Base-by-base conservation (phyloP, 805 yeast genomes). In the Scheffersomyces spartinae region DNA sequence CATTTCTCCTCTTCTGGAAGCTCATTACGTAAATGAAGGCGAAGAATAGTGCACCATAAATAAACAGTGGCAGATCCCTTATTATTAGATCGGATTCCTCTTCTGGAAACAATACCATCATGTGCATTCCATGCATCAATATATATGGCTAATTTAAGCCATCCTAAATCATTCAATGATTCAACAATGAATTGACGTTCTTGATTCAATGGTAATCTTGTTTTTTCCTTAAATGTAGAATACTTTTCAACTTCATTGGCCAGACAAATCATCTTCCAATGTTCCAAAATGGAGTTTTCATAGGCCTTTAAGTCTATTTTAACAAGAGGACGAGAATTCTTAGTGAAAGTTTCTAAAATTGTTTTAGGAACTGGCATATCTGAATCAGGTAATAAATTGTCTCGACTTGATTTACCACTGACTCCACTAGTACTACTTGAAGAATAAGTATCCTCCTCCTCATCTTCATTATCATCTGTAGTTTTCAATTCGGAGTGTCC, bases 71-170 rank as follows among this genome's bases (percentile, higher is more conserved):
- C 65, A 2, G 71, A 52, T 0, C 79, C 79, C 13, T 61, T 56
- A 0, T 72, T 61, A 25, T 66, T 61, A 13, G 56, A 57, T 17
- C 50, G 45, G 2, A 71, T 52, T 0, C 85, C 85, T 29, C 74
- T 61, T 34, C 97, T 63, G 10, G 88, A 83, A 10, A 84, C 80
- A 27, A 88, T 81, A 4, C 80, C 81, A 31, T 80, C 94, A 43
- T 86, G 97, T 0, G 96, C 74, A 47, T 85, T 84, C 42, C 78
- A 58, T 10, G 77, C 65, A 34, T 73, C 75, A 24, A 86, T 61
- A 36, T 70, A 72, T 2, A 78, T 75, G 0, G 91, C 80, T 21
- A 81, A 65, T 43, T 86, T 83, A 25, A 70, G 56, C 95, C 95
- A 86, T 3, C 65, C 61, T 13, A 88, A 45, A 12, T 48, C 39